Percentiles rank a stretch among this genome's conserved stretches.
These are phyloP conservation scores for Trichoderma reesei DNA, from an alignment of 495 filamentous ascomycete genomes.

Conservation along the genomic window DNA sequence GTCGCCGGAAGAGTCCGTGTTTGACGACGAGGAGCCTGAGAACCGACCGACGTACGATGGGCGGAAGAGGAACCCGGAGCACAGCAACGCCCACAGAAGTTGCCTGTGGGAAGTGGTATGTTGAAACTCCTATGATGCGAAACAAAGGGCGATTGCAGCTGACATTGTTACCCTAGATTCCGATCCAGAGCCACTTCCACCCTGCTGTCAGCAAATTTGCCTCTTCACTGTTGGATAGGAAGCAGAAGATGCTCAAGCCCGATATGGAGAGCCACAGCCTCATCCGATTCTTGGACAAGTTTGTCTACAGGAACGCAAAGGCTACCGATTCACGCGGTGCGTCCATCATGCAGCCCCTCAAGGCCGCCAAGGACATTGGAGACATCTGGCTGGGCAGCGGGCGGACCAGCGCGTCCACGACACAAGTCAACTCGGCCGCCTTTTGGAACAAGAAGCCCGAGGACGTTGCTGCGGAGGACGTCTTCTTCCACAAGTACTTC, in stretches of 20 bases:
- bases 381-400: slow-evolving; percentile 43
- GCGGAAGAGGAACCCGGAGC: slow-evolving; percentile 79
- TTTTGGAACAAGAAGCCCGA: slow-evolving; percentile 90
- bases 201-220: slow-evolving; percentile 92
- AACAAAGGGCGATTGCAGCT: neutral
- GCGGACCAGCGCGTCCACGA: slow-evolving; percentile 27
- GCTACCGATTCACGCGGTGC: slow-evolving; percentile 54
- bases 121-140: neutral
- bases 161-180: slow-evolving; percentile 34
- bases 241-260: slow-evolving; percentile 70
- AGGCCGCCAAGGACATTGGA: slow-evolving; percentile 48
- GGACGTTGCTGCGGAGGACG: slow-evolving; percentile 81
- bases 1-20: slow-evolving; percentile 61
- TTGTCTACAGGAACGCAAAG: slow-evolving; percentile 89
- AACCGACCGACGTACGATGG: slow-evolving; percentile 55
- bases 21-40: slow-evolving; percentile 41
- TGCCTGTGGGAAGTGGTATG: slow-evolving; percentile 85
- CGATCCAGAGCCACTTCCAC: slow-evolving; percentile 77
- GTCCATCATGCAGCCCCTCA: slow-evolving; percentile 93
- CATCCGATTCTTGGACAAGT: slow-evolving; percentile 91
- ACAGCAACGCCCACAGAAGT: slow-evolving; percentile 79
- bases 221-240: slow-evolving; percentile 50
- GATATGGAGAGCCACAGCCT: slow-evolving; percentile 81
- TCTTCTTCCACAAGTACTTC: slow-evolving; percentile 98
- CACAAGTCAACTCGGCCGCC: slow-evolving; percentile 68